Percentiles rank a stretch among this genome's conserved stretches.
These are phyloP conservation scores for Smallanthus sonchifolius DNA, from an alignment of 129 eudicot species.

Conservation along the genomic window DNA sequence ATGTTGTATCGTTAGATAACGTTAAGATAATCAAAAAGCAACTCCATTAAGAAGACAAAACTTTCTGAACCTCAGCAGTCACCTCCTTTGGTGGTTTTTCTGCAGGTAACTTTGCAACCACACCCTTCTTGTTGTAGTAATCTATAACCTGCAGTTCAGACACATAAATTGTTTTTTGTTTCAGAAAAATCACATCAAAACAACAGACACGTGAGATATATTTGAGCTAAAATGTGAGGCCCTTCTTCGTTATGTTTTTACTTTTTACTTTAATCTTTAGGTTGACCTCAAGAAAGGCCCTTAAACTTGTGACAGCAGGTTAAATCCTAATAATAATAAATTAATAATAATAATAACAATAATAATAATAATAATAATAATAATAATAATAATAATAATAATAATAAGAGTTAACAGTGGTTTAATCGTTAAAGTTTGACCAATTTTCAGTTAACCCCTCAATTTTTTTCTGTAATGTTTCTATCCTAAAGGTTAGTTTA, in stretches of 20 bases:
- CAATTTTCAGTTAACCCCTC: too few species aligned
- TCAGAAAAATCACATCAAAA: not conserved
- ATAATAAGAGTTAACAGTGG: not conserved
- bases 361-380: too few species aligned
- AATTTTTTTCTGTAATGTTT: too few species aligned
- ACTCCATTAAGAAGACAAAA: conserved; percentile 26
- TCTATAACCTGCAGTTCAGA: conserved; percentile 51
- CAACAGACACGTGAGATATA: not conserved
- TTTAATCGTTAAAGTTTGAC: too few species aligned
- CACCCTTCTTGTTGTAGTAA: conserved; percentile 51
- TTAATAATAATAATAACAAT: too few species aligned
- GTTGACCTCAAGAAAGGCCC: not conserved
- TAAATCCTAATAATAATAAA: not conserved
- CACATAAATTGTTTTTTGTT: not conserved
- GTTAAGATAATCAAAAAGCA: conserved; percentile 1
- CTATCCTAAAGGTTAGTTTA: too few species aligned
- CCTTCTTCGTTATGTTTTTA: not conserved
- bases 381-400: not conserved
- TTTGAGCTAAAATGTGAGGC: not conserved
- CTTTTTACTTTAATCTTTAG: not conserved
- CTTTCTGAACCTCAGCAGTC: conserved; percentile 50
- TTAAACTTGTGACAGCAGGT: not conserved
- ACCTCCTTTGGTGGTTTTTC: conserved; percentile 69
- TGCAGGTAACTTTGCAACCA: conserved; percentile 65
- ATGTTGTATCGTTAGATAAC: conserved; percentile 18